Evolutionary conservation across 345 rosid genomes (phyloP), one percentile per base, ranked within the genome.

Genomic region (Mangifera indica): DNA sequence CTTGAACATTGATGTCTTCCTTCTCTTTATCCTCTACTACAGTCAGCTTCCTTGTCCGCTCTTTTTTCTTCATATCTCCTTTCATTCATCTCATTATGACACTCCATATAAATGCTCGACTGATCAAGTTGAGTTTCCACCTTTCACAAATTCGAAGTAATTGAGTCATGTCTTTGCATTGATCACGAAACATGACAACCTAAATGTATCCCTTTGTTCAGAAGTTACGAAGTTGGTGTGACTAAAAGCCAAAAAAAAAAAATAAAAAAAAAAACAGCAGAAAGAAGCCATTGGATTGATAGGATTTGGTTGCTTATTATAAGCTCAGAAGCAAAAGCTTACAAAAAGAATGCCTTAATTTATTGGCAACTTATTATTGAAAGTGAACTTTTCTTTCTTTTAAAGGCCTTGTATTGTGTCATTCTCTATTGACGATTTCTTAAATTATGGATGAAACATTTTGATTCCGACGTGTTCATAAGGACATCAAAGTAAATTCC

Each of bases 1-100:
- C 81, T 15, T 12, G 67, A 40, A 66, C 40, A 32, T 78, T 69
- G 59, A 81, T 65, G 54, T 75, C 79, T 18, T 44, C 9, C 20
- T 24, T 45, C n/a, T 51, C 26, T 1, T 51, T 18, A 2, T n/a
- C 65, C n/a, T 55, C 74, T 24, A 25, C 57, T 7, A 5, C 25
- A 48, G n/a, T n/a, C n/a, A 15, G 9, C 46, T 8, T 3, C 26
- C 32, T 71, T 56, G n/a, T n/a, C 20, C 17, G 1, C 32, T 29
- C 32, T 29, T 29, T 29, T 3, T n/a, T n/a, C 53, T 46, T 60
- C 17, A 32, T 58, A 18, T 53, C 40, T 15, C 44, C 26, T 18
- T 3, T 26, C 58, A 29, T 48, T 29, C 42, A 32, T 48, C 40
- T 59, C 63, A n/a, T n/a, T n/a, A n/a, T n/a, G n/a, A n/a, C 58